Percentiles rank a stretch among this genome's conserved stretches.
Evolutionary conservation across 2,329 filamentous ascomycete species (phyloP).

Genomic region (Acephala macrosclerotiorum): DNA sequence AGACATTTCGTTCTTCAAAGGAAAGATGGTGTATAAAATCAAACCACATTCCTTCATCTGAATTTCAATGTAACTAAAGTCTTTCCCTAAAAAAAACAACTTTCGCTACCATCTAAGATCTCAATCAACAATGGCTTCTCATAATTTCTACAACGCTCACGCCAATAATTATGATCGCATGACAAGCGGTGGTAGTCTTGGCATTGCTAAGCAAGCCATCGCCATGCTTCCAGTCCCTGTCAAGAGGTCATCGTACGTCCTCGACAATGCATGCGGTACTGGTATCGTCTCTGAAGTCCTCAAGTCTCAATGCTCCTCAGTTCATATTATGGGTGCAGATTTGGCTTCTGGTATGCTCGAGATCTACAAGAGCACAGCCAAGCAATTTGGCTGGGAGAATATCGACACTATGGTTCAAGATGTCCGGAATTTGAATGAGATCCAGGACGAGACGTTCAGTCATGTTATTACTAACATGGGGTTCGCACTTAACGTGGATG

Average conservation of each 20-base stretch:
- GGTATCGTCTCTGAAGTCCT: constrained; percentile 96
- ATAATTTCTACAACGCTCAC: constrained; percentile 15
- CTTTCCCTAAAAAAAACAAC: not conserved
- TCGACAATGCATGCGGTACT: constrained; percentile 53
- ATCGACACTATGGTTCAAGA: constrained; percentile 75
- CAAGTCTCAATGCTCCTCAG: constrained; percentile 75
- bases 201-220: constrained; percentile 17
- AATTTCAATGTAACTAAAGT: not conserved
- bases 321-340: constrained; percentile 86
- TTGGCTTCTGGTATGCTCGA: constrained; percentile 88
- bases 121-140: not conserved
- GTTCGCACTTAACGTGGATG: constrained; percentile 16
- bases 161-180: constrained; percentile 17
- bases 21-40: not conserved
- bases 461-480: constrained; percentile 55
- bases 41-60: not conserved
- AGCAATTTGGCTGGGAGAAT: constrained; percentile 69
- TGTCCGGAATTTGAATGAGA: constrained; percentile 67
- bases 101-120: not conserved
- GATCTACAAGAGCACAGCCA: constrained; percentile 47
- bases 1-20: not conserved
- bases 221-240: constrained; percentile 13
- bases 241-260: constrained; percentile 18
- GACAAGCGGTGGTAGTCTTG: constrained; percentile 17
- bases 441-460: constrained; percentile 93